Conservation (phyloP, 2,329 filamentous ascomycete species). For the Colletotrichum truncatum region DNA sequence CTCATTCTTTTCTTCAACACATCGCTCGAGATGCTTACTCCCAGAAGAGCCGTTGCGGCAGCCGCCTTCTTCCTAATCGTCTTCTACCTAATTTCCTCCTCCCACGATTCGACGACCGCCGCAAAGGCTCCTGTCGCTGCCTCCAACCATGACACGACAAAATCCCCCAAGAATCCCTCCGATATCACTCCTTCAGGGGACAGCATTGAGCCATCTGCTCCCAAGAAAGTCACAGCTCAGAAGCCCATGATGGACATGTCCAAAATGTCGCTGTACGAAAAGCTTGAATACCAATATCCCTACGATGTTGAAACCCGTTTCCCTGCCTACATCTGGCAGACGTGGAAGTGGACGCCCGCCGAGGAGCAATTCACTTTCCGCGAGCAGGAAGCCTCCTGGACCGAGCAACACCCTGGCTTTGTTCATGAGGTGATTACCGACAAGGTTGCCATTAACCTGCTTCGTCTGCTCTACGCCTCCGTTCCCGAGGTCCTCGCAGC, state of each 20-base stretch:
- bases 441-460: slow-evolving; percentile 80
- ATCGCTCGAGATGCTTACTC: slow-evolving; percentile 74
- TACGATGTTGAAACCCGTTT: slow-evolving; percentile 92
- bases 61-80: slow-evolving; percentile 75
- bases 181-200: not conserved
- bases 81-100: slow-evolving; percentile 74
- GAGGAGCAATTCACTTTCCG: slow-evolving; percentile 83
- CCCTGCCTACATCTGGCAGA: slow-evolving; percentile 99
- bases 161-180: not conserved
- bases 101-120: slow-evolving; percentile 52
- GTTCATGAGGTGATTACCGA: slow-evolving; percentile 98
- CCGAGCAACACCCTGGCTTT: slow-evolving; percentile 85
- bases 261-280: slow-evolving; percentile 77
- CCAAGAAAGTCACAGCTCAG: slow-evolving; percentile 56
- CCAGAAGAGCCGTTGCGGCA: slow-evolving; percentile 77
- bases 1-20: slow-evolving; percentile 3
- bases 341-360: slow-evolving; percentile 89
- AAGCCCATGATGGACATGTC: slow-evolving; percentile 76
- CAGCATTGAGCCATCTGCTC: slow-evolving; percentile 12
- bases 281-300: slow-evolving; percentile 91
- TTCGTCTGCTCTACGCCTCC: slow-evolving; percentile 87
- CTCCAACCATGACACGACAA: slow-evolving; percentile 26
- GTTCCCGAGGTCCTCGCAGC: slow-evolving; percentile 82
- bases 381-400: slow-evolving; percentile 89
- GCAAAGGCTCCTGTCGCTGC: slow-evolving; percentile 34